Conservation (phyloP, 192 early-diverging fungal genomes). For the Allomyces arbusculus region DNA sequence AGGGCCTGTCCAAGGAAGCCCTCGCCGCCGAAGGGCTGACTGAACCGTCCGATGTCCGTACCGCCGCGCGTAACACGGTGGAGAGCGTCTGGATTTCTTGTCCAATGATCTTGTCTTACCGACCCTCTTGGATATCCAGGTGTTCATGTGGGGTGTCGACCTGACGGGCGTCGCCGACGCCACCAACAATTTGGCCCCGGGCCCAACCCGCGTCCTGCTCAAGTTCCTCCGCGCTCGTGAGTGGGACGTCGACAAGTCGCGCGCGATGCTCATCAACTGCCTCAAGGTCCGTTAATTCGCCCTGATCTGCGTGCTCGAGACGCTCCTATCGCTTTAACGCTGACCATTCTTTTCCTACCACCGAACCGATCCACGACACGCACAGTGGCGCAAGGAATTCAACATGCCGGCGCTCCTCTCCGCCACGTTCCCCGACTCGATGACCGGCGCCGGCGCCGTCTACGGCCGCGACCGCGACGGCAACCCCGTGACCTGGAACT, state of each 20-base stretch:
- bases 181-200: neutral
- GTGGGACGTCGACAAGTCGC: conserved; percentile 9
- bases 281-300: too few relatives aligned
- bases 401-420: conserved; percentile 1
- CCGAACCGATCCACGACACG: neutral
- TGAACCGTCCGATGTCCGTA: too few relatives aligned
- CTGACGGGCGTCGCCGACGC: neutral
- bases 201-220: conserved; percentile 8
- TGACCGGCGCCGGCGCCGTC: conserved; percentile 5
- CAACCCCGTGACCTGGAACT: conserved; percentile 13
- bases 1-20: too few relatives aligned
- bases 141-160: conserved; percentile 2
- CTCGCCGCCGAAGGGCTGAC: too few relatives aligned
- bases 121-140: neutral
- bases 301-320: too few relatives aligned
- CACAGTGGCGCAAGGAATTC: conserved; percentile 16
- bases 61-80: too few relatives aligned
- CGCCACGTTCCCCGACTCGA: conserved; percentile 7
- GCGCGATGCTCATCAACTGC: conserved; percentile 6
- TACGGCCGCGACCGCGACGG: conserved; percentile 8
- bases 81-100: too few relatives aligned
- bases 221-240: conserved; percentile 17
- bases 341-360: too few relatives aligned
- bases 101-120: too few relatives aligned
- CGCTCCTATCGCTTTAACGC: too few relatives aligned